Base-by-base conservation (phyloP, 306 rosid genomes). In the Rubus idaeus region DNA sequence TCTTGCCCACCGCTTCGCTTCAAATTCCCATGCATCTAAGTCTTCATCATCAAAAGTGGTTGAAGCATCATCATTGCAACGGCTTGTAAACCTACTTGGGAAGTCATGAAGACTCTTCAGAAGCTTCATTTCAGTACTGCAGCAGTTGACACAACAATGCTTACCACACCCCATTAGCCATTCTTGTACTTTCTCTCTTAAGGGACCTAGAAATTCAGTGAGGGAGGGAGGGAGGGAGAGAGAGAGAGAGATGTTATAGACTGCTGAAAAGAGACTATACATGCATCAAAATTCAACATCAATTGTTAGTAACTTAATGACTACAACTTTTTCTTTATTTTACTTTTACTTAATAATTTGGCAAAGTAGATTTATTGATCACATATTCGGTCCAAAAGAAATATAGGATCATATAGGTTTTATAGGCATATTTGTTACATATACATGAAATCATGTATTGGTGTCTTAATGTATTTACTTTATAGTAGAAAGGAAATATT, bases 1-100 rank as follows among this genome's bases (percentile, higher is more conserved):
- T 83, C 96, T 85, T 75, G 97, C 87, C 98, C 98, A 94, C 84
- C 96, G 82, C 83, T 87, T 90, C 0, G 93, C 93, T 82, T 94
- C 93, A 76, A 78, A 86, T 79, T 90, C 94, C 98, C 98, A 94
- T 79, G 95, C 88, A 83, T 76, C 84, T 74, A 91, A 39, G 77
- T 94, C 98, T 66, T 87, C 98, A 41, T 94, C 98, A 18, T 88
- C 88, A 70, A 88, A 90, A 64, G 84, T 86, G 85, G 72, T 71
- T 63, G 86, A 83, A 63, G 77, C 82, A 65, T 85, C 84, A 61
- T 7, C 17, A 39, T 75, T 58, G 80, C 72, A 68, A 76, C 45
- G 67, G 50, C 67, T 76, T 17, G 81, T 75, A 84, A 90, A 92
- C 80, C 84, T 88, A 80, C 77, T 78, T 61, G 98, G 93, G 69